Evolutionary conservation across 306 rosid species (phyloP).

Genomic region (Chamaecrista fasciculata): DNA sequence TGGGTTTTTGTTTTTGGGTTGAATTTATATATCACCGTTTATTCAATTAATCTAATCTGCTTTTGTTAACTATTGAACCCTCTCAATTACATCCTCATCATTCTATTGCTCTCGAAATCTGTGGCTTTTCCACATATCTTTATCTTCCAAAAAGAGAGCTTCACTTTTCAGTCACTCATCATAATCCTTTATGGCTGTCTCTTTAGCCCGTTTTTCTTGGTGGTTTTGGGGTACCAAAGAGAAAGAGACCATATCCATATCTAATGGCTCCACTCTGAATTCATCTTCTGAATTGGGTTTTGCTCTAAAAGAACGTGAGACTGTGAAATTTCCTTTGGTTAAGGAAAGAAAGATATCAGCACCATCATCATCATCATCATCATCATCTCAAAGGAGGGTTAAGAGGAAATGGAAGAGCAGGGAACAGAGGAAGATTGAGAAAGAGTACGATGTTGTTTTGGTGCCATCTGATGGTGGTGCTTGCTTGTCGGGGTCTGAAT

Average conservation of each 20-base stretch:
- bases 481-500: slow-evolving; percentile 58
- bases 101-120: slow-evolving; percentile 26
- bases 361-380: too few relatives aligned
- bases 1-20: slow-evolving; percentile 25
- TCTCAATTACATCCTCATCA: slow-evolving; percentile 17
- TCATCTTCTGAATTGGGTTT: slow-evolving; percentile 46
- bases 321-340: slow-evolving; percentile 43
- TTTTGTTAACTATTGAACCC: slow-evolving; percentile 21
- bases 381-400: slow-evolving; percentile 44
- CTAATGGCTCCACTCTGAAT: slow-evolving; percentile 40
- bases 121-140: slow-evolving; percentile 23
- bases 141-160: neutral
- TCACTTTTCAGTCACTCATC: neutral
- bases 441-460: slow-evolving; percentile 63
- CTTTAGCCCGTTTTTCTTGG: slow-evolving; percentile 62
- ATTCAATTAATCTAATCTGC: slow-evolving; percentile 18
- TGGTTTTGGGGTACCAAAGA: slow-evolving; percentile 63
- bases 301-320: slow-evolving; percentile 46
- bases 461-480: slow-evolving; percentile 63
- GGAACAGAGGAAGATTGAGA: slow-evolving; percentile 53
- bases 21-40: slow-evolving; percentile 1
- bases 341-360: slow-evolving; percentile 44
- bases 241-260: slow-evolving; percentile 42
- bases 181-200: slow-evolving; percentile 47
- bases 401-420: slow-evolving; percentile 55